A percentile compares a stretch with the other conserved stretches of the same genome.
Conservation (phyloP, 2,329 filamentous ascomycete species). For the Canariomyces notabilis region DNA sequence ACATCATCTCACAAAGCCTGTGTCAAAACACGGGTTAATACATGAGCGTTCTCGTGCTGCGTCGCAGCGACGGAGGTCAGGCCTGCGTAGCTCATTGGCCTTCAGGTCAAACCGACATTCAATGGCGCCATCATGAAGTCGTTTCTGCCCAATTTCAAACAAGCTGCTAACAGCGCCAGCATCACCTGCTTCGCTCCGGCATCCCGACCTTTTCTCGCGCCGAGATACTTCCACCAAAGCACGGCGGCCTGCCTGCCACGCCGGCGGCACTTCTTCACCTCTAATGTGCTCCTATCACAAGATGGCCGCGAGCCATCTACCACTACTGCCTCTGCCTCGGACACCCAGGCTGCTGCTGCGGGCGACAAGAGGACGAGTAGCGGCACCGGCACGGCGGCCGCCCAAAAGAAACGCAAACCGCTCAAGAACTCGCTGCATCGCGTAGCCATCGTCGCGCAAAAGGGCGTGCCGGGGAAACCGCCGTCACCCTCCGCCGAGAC, state of each 20-base stretch:
- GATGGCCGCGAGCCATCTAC: slow-evolving; percentile 25
- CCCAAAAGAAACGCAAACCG: slow-evolving; percentile 41
- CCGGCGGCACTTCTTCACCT: slow-evolving; percentile 61
- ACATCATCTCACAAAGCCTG: too few species aligned
- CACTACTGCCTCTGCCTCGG: background rate
- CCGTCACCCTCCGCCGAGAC: slow-evolving; percentile 22
- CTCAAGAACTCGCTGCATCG: slow-evolving; percentile 72
- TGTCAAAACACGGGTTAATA: too few species aligned
- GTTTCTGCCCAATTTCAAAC: slow-evolving; percentile 17
- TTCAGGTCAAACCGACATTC: slow-evolving; percentile 8
- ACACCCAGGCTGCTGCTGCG: background rate
- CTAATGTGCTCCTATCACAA: slow-evolving; percentile 51
- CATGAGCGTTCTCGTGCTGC: too few species aligned
- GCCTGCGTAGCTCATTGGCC: background rate
- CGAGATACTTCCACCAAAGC: slow-evolving; percentile 44
- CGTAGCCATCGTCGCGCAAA: slow-evolving; percentile 81
- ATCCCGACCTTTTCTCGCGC: slow-evolving; percentile 5
- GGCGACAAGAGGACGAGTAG: slow-evolving; percentile 7
- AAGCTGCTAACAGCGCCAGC: slow-evolving; percentile 9
- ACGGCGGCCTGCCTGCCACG: slow-evolving; percentile 42
- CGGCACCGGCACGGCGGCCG: slow-evolving; percentile 1
- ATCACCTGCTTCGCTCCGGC: slow-evolving; percentile 3
- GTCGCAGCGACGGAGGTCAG: background rate
- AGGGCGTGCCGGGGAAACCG: slow-evolving; percentile 40
- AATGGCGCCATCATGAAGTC: slow-evolving; percentile 24